Conservation (phyloP, 148 eudicot species). For the Rhododendron williamsianum region DNA sequence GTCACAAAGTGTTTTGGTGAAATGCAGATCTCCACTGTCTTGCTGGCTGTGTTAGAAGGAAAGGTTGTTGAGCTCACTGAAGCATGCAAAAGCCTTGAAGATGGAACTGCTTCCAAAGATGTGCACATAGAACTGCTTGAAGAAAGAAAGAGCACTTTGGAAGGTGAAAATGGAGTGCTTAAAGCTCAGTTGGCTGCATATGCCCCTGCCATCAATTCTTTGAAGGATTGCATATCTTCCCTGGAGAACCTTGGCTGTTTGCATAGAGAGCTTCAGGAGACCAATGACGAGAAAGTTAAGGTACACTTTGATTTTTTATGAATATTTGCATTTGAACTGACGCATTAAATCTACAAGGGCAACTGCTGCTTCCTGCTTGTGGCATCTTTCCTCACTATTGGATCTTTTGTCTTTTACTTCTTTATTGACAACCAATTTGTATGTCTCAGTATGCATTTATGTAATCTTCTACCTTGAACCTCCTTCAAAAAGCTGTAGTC, state of each 20-base stretch:
- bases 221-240: constrained; percentile 65
- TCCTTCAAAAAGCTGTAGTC: not conserved
- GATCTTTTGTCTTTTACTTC: not conserved
- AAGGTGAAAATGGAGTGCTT: constrained; percentile 64
- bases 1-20: constrained; percentile 53
- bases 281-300: constrained; percentile 34
- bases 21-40: constrained; percentile 51
- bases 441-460: not conserved
- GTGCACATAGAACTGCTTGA: constrained; percentile 38
- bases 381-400: not conserved
- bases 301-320: constrained; percentile 26
- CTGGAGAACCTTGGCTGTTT: constrained; percentile 52
- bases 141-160: constrained; percentile 45
- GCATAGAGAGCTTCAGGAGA: constrained; percentile 26
- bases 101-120: constrained; percentile 40
- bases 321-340: constrained; percentile 1
- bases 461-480: not conserved
- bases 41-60: constrained; percentile 54
- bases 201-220: constrained; percentile 48
- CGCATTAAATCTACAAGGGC: not conserved
- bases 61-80: constrained; percentile 64
- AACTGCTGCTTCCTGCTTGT: not conserved
- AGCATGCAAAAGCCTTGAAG: constrained; percentile 43
- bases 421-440: not conserved
- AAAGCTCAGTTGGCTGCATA: constrained; percentile 57